Evolutionary conservation across 2,329 filamentous ascomycete species (phyloP), one percentile per base, ranked within the genome.

Genomic region (Lizonia empirigonia): DNA sequence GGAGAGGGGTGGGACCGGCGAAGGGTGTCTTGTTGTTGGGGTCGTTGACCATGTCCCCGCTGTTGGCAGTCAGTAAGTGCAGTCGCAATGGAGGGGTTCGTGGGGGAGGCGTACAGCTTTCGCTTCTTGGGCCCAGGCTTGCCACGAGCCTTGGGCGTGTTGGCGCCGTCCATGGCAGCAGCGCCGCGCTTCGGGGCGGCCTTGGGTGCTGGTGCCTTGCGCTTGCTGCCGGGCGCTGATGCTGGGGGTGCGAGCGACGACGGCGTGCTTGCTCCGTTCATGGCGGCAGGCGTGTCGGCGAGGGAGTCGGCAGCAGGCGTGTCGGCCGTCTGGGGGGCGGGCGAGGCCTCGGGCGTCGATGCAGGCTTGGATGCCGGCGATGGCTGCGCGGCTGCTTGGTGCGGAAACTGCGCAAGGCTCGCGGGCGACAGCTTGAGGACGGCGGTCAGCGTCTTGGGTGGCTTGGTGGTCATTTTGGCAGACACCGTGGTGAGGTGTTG

Each of bases 81-180:
- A 29, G 9, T 15, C 6, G 27, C 45, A 18, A 33, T 34, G n/a
- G 19, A 22, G 39, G 22, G 26, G 16, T 15, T 37, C 24, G 16
- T n/a, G 23, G 24, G 23, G 7, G 27, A 27, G 24, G 44, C 91
- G 78, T 88, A 97, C 93, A 96, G 77, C 81, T 89, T 87, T 60
- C 89, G 87, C 79, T 95, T 96, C 84, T 97, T 97, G 0, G 93
- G 93, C 6, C 93, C 93, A 6, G 94, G 93, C 78, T 96, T 95
- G 70, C 89, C 89, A 70, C 90, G 81, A 46, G 86, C 80, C 74
- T 89, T 91, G n/a, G 86, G 79, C 20, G 78, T 69, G 39, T 35
- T 44, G 19, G 54, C 24, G 44, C 38, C 80, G 58, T 92, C 89
- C 77, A 70, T 65, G 74, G 76, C 79, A 65, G 74, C 76, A 51